Evolutionary conservation across 2,329 filamentous ascomycete genomes (phyloP), one percentile per base, ranked within the genome.

Genomic region (Juglanconis sp.): DNA sequence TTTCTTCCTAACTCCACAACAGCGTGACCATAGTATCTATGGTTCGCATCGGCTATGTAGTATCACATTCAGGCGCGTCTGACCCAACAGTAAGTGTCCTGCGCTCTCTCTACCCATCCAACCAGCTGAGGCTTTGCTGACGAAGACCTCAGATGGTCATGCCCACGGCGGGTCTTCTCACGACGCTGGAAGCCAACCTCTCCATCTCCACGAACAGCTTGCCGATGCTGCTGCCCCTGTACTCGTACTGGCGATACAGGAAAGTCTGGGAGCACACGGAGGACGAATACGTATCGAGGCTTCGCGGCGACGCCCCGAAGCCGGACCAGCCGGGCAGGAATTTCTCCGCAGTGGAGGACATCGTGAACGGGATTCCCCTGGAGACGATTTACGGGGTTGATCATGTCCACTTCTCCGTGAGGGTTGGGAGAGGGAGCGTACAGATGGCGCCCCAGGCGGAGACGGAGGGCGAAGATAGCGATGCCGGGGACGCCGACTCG

Each of bases 301-400:
- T 62, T 13, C 49, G 60, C 15, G 52, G 48, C 13, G 34, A 51
- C 1, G 51, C 46, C 35, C 36, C 24, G 10, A 24, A 7, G 31
- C n/a, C 44, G 13, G 46, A 40, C 24, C 46, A 51, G 11, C 44
- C 24, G n/a, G 52, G 47, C 24, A 44, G 42, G 40, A 24, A 24
- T 24, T 24, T 24, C 24, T 58, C 53, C 56, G 34, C 55, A 24
- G 52, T 62, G 7, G 56, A 62, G 40, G 52, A 55, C 53, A 42
- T 62, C 9, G 54, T 56, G 30, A 62, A 59, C 44, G 60, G 60
- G 4, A 24, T 62, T 1, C 56, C 60, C 10, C 56, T 62, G 9
- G 60, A 62, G 56, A 62, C 60, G 10, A 62, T 62, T 10, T 62
- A 62, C 42, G 60, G 60, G 30, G 50, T 56, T 47, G 52, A 56